Percentiles rank a stretch among this genome's conserved stretches.
Conservation (phyloP, 2,329 filamentous ascomycete species). For the Phialophora chinensis region DNA sequence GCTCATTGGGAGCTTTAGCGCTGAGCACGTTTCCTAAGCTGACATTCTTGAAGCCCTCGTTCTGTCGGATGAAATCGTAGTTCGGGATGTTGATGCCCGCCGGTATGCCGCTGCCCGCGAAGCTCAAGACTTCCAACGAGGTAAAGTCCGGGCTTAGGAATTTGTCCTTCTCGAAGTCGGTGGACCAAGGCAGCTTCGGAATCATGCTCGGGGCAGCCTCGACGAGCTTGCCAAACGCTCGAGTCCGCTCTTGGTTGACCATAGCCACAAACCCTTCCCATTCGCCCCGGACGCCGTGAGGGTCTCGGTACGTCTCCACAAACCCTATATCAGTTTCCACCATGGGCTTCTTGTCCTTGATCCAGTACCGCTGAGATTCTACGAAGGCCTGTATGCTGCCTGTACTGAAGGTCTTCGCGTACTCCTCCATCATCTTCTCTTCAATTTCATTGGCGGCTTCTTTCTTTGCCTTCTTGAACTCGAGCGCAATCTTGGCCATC, state of each 20-base stretch:
- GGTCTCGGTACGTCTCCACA: slow-evolving; percentile 84
- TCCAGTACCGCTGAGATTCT: slow-evolving; percentile 80
- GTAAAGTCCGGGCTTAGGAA: slow-evolving; percentile 97
- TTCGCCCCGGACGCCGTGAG: slow-evolving; percentile 78
- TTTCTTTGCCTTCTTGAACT: slow-evolving; percentile 70
- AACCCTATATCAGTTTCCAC: slow-evolving; percentile 84
- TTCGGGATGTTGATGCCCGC: slow-evolving; percentile 65
- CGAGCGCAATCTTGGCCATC: slow-evolving; percentile 70
- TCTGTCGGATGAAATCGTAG: slow-evolving; percentile 65
- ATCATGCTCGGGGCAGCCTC: slow-evolving; percentile 81
- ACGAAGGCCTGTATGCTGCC: slow-evolving; percentile 81
- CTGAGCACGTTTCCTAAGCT: slow-evolving; percentile 91
- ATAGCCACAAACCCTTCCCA: slow-evolving; percentile 84
- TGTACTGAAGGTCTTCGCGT: slow-evolving; percentile 74
- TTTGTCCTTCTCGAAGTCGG: slow-evolving; percentile 93
- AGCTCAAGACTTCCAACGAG: slow-evolving; percentile 86
- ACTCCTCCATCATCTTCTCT: slow-evolving; percentile 73
- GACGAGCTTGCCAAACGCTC: slow-evolving; percentile 84
- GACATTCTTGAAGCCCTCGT: slow-evolving; percentile 71
- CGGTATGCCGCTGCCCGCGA: slow-evolving; percentile 69
- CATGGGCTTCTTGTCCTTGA: slow-evolving; percentile 79
- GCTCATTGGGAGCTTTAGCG: slow-evolving; percentile 90
- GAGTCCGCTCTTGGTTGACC: slow-evolving; percentile 87
- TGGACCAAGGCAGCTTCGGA: slow-evolving; percentile 83
- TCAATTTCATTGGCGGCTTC: slow-evolving; percentile 76